Base-by-base conservation (phyloP, 169 alveolate genomes). In the Cyclospora cayetanensis region DNA sequence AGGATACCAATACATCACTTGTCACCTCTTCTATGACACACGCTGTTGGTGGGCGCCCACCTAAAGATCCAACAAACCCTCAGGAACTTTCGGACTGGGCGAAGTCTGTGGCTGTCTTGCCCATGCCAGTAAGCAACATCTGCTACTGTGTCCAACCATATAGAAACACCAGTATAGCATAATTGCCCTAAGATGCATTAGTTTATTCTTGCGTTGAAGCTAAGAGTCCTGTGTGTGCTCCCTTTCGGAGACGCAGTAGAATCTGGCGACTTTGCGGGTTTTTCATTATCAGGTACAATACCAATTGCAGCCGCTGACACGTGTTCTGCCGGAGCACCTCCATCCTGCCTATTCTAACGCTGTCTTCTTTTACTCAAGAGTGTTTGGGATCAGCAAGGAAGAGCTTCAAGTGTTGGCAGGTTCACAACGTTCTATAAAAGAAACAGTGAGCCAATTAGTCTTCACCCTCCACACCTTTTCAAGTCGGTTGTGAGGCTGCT, bases 41-140 rank as follows among this genome's bases (percentile, higher is more conserved):
- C 31, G 90, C 46, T 5, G 29, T 90, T 20, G 93, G 93, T 2
- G 93, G 93, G 11, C 50, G 84, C 50, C 90, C 93, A 15, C 93
- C 93, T 18, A 77, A 74, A 20, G 89, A 90, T 35, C 82, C 84
- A 7, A 31, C 76, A 39, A 77, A 90, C 35, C 93, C 93, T 22
- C 35, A 41, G 22, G 35, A 31, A 31, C 55, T 90, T 29, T 42
- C 50, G 22, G 52, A 41, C 15, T 90, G 93, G 93, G 52, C 90
- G 15, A 90, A 77, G 46, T 72, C 90, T 1, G 93, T 90, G 50
- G 93, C 53, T 12, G 80, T n/a, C 60, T 52, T 72, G 4, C 93
- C 93, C 11, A 90, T 90, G 93, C 93, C 93, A 29, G 93, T 90
- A 18, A 39, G 93, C 11, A 41, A 22, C 11, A n/a, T 9, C 41